Base-by-base conservation (phyloP, 768 basidiomycete species). In the Cytidiella melzeri region DNA sequence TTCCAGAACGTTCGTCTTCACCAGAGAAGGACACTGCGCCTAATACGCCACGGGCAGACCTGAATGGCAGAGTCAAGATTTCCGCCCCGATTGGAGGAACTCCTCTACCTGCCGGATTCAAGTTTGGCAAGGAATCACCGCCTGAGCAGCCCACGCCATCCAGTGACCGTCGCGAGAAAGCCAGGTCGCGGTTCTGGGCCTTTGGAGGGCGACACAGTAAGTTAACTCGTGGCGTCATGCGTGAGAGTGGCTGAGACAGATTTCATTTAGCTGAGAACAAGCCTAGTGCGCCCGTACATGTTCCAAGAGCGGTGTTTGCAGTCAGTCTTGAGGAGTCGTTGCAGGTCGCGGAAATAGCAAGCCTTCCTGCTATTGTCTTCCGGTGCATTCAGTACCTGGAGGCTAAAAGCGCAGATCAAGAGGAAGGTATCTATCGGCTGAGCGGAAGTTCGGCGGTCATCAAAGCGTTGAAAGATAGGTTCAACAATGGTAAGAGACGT, bases 401-500 rank as follows among this genome's bases (percentile, higher is more conserved):
- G 70, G 79, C 81, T 18, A 94, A 94, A 72, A 79, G 89, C 64
- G 95, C 96, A 19, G 91, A 97, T 53, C 83, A 89, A 57, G 96
- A 99, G 62, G 96, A 99, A 67, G 96, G 96, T 27, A 95, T 99
- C 52, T 99, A 97, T 69, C 83, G 96, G 51, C 70, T 99, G 52
- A 93, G 88, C 62, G 94, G 94, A 20, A 93, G 91, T 64, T 90
- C 92, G 55, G 88, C 92, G 27, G 92, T 95, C 50, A 93, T 98
- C 72, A 96, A 96, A 71, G 80, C 73, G 45, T 73, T 99, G 39
- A 92, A 87, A 62, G 96, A 98, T 63, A 80, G 84, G 52, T 99
- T 98, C 71, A 97, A 99, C 62, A 64, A 72, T 53, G 92, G 92
- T 92, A 58, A 54, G 83, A 21, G 42, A 38, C 24, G 11, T 42